A percentile compares a stretch with the other conserved stretches of the same genome.
Evolutionary conservation across 768 basidiomycete genomes (phyloP).

Genomic region (Solioccasus polychromus): DNA sequence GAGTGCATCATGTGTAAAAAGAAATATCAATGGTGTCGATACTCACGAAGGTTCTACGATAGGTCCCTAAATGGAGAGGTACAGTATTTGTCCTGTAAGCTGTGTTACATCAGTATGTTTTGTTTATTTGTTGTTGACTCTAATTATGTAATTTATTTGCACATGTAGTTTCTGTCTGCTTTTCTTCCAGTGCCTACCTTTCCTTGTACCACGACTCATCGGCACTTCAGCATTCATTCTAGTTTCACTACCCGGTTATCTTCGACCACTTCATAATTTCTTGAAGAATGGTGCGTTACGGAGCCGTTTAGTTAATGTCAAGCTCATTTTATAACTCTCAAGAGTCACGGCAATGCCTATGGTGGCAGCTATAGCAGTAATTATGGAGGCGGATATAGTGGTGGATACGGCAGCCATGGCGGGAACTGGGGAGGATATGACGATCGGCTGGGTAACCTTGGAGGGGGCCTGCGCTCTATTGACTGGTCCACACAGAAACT

Average conservation of each 20-base stretch:
- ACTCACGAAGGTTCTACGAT: too few relatives aligned
- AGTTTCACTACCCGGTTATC: conserved; percentile 1
- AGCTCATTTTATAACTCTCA: conserved; percentile 1
- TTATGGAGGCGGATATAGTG: conserved; percentile 23
- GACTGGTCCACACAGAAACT: conserved; percentile 80
- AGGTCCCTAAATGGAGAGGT: too few relatives aligned
- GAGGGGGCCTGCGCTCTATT: conserved; percentile 75
- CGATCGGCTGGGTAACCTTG: conserved; percentile 79
- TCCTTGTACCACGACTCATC: conserved; percentile 25
- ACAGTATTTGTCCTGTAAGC: too few relatives aligned
- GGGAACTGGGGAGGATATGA: conserved; percentile 37
- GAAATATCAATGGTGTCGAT: not conserved
- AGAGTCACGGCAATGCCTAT: conserved; percentile 35
- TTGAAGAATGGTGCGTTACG: conserved; percentile 19
- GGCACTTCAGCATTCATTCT: too few relatives aligned
- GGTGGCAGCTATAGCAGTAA: conserved; percentile 36
- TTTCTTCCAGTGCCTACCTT: too few relatives aligned
- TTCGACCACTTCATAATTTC: not conserved
- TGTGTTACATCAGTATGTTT: too few relatives aligned
- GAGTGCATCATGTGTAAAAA: conserved; percentile 47
- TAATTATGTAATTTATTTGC: too few relatives aligned
- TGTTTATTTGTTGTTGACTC: too few relatives aligned
- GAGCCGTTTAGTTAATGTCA: not conserved
- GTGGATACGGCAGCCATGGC: conserved; percentile 29
- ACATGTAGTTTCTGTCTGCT: too few relatives aligned